Conservation (phyloP, 176 grass and related monocot genomes). For the Oryza brachyantha region DNA sequence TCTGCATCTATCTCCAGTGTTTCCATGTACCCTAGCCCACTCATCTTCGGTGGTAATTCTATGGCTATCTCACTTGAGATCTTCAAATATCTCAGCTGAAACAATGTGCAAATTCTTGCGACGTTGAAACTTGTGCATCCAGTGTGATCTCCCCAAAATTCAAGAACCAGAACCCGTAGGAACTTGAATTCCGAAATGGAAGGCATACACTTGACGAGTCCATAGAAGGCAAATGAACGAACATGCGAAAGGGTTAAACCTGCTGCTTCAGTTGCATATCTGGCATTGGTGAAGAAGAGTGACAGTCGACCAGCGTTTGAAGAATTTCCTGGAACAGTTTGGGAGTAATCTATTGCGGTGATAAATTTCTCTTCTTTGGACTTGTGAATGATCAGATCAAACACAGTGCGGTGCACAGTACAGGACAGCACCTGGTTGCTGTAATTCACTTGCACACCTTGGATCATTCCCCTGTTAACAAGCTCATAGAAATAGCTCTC, state of each 20-base stretch:
- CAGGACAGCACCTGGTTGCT: neutral
- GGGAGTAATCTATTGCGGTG: neutral
- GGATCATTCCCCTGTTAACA: neutral
- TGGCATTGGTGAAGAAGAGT: neutral
- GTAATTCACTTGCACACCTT: neutral
- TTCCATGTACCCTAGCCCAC: neutral
- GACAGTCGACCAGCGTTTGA: neutral
- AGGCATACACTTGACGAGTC: neutral
- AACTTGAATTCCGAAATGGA: neutral
- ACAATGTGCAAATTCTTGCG: neutral
- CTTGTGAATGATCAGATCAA: neutral
- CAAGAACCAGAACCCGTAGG: neutral
- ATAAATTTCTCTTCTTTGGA: neutral
- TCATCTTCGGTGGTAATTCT: neutral
- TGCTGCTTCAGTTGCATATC: neutral
- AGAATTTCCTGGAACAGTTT: neutral
- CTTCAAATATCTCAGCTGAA: neutral
- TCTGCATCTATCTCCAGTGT: neutral
- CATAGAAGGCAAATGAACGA: neutral
- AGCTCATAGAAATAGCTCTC: neutral
- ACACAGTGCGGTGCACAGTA: neutral
- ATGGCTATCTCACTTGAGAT: neutral
- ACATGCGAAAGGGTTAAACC: neutral
- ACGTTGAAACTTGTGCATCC: neutral
- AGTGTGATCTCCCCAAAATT: neutral